These are phyloP conservation scores for Crithidia thermophila DNA, from an alignment of 208 protist species.

Conservation along the genomic window DNA sequence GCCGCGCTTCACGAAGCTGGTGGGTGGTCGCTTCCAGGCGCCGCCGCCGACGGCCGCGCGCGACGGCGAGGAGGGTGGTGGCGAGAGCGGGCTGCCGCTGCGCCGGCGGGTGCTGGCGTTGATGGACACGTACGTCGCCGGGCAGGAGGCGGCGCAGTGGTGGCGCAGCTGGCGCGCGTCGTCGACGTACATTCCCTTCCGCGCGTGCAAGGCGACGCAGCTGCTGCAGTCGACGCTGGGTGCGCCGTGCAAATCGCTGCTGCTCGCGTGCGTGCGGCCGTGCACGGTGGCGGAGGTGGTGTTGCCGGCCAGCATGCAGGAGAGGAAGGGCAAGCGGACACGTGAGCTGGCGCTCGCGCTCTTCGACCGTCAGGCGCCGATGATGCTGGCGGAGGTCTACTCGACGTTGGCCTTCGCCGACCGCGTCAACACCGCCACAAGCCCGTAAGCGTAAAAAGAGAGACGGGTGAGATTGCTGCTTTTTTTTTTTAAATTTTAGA, in stretches of 20 bases:
- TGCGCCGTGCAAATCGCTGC: slow-evolving; percentile 57
- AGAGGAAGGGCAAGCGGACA: slow-evolving; percentile 7
- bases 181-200: slow-evolving; percentile 57
- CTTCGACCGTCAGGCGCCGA: slow-evolving; percentile 24
- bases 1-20: slow-evolving; percentile 20
- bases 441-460: no score
- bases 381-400: slow-evolving; percentile 31
- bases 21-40: slow-evolving; percentile 2
- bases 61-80: neutral
- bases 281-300: slow-evolving; percentile 38
- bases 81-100: slow-evolving; percentile 19
- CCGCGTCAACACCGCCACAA: slow-evolving; percentile 23
- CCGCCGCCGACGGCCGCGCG: neutral
- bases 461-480: no score
- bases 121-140: slow-evolving; percentile 26
- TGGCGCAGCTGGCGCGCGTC: slow-evolving; percentile 22
- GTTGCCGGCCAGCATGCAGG: slow-evolving; percentile 26
- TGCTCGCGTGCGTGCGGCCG: slow-evolving; percentile 80
- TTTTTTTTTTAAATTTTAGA: no score
- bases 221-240: slow-evolving; percentile 74
- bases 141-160: slow-evolving; percentile 24
- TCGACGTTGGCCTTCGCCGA: slow-evolving; percentile 23
- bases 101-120: slow-evolving; percentile 24
- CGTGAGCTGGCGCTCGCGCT: slow-evolving; percentile 19
- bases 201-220: slow-evolving; percentile 76